These are phyloP conservation scores for Astragalus membranaceus DNA, from an alignment of 306 rosid genomes.

Conservation along the genomic window DNA sequence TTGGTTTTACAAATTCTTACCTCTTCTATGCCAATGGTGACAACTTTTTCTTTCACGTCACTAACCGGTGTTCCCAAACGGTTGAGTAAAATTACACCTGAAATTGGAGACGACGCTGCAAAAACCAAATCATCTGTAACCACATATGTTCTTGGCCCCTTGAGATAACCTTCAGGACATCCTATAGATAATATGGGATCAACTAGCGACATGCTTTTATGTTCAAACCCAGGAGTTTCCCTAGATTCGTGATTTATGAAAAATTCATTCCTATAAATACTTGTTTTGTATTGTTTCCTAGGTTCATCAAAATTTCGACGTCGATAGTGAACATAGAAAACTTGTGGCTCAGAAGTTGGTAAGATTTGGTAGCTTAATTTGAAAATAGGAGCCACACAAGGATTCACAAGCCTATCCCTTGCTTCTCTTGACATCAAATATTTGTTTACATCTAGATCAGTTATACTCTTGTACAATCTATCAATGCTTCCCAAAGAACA, in stretches of 20 bases:
- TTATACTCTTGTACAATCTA: not conserved
- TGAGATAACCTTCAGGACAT: not conserved
- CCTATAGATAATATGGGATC: not conserved
- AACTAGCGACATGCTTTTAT: not conserved
- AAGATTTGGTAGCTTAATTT: not conserved
- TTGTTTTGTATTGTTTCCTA: no score
- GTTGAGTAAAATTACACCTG: not conserved
- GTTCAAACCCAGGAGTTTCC: not conserved
- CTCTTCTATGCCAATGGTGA: not conserved
- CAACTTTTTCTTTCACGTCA: not conserved
- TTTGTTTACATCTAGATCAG: not conserved
- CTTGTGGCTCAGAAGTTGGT: not conserved
- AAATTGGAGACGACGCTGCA: no score
- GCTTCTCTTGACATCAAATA: not conserved
- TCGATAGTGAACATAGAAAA: not conserved
- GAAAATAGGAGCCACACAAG: not conserved
- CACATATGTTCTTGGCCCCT: not conserved
- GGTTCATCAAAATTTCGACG: no score
- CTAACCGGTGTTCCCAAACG: not conserved
- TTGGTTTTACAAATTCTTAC: not conserved
- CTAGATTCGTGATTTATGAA: not conserved
- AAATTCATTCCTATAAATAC: not conserved
- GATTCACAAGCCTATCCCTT: not conserved
- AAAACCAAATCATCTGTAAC: no score
- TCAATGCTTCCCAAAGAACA: not conserved